phyloP scores from a whole-genome alignment of 2,329 filamentous ascomycete species.

The Colletotrichum trifolii region DNA sequence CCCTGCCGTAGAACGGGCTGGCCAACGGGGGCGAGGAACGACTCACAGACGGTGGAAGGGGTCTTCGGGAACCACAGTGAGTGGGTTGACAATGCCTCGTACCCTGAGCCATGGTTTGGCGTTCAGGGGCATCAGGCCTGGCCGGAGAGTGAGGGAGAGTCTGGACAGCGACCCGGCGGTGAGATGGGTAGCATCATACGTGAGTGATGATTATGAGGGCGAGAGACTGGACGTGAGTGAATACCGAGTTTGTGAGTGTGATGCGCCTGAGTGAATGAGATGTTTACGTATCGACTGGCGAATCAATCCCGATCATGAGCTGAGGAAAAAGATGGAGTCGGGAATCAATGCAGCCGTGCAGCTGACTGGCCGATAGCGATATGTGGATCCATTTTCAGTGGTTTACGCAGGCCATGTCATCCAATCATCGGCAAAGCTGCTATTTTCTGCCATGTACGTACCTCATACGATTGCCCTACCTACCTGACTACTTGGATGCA shows the following conservation, averaged over 20 bases:
- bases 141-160: background rate
- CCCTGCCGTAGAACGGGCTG: slow-evolving; percentile 29
- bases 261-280: too few species aligned
- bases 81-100: too few species aligned
- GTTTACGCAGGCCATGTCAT: background rate
- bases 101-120: background rate
- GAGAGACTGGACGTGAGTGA: too few species aligned
- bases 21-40: slow-evolving; percentile 12
- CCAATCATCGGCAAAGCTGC: slow-evolving; percentile 20
- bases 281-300: background rate
- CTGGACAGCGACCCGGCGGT: too few species aligned
- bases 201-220: too few species aligned
- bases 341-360: slow-evolving; percentile 4
- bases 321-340: background rate
- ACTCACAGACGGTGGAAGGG: slow-evolving; percentile 16
- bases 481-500: too few species aligned
- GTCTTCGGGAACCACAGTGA: background rate
- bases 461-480: background rate
- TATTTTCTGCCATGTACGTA: slow-evolving; percentile 26
- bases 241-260: too few species aligned
- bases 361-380: background rate
- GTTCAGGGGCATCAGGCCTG: slow-evolving; percentile 1
- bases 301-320: slow-evolving; percentile 27
- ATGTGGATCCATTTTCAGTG: background rate
- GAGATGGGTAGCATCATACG: too few species aligned